phyloP scores from a whole-genome alignment of 345 rosid species.

The Eucalyptus polyanthemos region DNA sequence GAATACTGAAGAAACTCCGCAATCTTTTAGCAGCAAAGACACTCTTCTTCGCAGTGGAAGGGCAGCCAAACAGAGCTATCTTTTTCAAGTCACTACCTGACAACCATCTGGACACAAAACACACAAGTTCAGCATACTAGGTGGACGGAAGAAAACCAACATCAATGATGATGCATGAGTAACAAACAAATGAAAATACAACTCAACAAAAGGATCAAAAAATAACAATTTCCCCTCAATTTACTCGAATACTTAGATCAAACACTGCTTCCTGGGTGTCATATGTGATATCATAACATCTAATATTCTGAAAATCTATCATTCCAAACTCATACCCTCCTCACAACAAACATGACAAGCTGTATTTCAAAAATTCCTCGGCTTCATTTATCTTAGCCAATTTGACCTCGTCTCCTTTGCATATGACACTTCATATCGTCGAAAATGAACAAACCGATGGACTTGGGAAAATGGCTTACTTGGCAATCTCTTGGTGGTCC shows the following conservation, averaged over 20 bases:
- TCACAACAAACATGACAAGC: neutral
- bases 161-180: neutral
- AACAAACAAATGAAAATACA: neutral
- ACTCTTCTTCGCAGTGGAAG: slow-evolving; percentile 27
- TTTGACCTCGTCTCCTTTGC: neutral
- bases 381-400: neutral
- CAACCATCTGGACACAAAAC: slow-evolving; percentile 52
- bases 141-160: neutral
- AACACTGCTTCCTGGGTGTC: neutral
- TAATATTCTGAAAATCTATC: neutral
- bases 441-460: neutral
- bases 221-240: neutral
- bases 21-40: slow-evolving; percentile 62
- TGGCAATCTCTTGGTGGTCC: slow-evolving; percentile 69
- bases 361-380: neutral
- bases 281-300: neutral
- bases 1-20: slow-evolving; percentile 50
- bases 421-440: neutral
- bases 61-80: slow-evolving; percentile 66
- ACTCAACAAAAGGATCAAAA: neutral
- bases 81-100: slow-evolving; percentile 62
- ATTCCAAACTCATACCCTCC: neutral
- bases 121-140: neutral
- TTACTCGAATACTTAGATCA: neutral
- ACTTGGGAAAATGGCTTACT: slow-evolving; percentile 16